A percentile compares a stretch with the other conserved stretches of the same genome.
phyloP scores from a whole-genome alignment of 495 filamentous ascomycete species.

The Elaphomyces granulatus region DNA sequence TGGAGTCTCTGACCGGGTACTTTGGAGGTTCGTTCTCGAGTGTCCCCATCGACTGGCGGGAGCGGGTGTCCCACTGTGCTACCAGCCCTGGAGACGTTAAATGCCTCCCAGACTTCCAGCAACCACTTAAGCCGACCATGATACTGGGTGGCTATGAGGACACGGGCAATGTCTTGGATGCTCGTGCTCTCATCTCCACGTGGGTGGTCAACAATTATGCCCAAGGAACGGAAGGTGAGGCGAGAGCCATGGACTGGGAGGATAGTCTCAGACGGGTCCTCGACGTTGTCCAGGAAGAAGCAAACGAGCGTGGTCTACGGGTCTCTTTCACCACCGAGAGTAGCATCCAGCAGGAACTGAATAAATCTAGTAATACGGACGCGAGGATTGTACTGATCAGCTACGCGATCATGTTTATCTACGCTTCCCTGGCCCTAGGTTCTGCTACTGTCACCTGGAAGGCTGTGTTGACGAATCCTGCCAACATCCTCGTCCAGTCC shows the following conservation, averaged over 20 bases:
- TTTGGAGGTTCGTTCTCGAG: slow-evolving; percentile 53
- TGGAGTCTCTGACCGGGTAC: slow-evolving; percentile 80
- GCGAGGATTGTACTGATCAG: slow-evolving; percentile 94
- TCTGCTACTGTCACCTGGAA: slow-evolving; percentile 65
- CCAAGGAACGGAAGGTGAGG: slow-evolving; percentile 53
- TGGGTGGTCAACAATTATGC: slow-evolving; percentile 92
- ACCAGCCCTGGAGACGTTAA: slow-evolving; percentile 51
- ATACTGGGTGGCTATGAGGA: slow-evolving; percentile 69
- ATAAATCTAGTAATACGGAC: slow-evolving; percentile 95
- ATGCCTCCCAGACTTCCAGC: slow-evolving; percentile 75
- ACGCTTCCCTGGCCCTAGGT: slow-evolving; percentile 82
- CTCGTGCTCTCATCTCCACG: slow-evolving; percentile 69
- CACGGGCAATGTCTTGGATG: slow-evolving; percentile 45
- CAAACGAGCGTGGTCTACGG: slow-evolving; percentile 58
- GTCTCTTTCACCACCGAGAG: slow-evolving; percentile 91
- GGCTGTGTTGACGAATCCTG: slow-evolving; percentile 64
- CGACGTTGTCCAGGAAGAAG: slow-evolving; percentile 62
- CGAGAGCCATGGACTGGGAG: slow-evolving; percentile 80
- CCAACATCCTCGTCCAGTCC: slow-evolving; percentile 74
- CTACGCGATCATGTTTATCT: slow-evolving; percentile 97
- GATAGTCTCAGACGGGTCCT: slow-evolving; percentile 55
- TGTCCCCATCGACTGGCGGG: slow-evolving; percentile 53
- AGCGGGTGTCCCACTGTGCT: slow-evolving; percentile 52
- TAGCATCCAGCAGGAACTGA: slow-evolving; percentile 80
- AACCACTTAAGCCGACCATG: slow-evolving; percentile 72